Evolutionary conservation across 805 yeast species (phyloP), one percentile per base, ranked within the genome.

Genomic region (Yarrowia hollandica): DNA sequence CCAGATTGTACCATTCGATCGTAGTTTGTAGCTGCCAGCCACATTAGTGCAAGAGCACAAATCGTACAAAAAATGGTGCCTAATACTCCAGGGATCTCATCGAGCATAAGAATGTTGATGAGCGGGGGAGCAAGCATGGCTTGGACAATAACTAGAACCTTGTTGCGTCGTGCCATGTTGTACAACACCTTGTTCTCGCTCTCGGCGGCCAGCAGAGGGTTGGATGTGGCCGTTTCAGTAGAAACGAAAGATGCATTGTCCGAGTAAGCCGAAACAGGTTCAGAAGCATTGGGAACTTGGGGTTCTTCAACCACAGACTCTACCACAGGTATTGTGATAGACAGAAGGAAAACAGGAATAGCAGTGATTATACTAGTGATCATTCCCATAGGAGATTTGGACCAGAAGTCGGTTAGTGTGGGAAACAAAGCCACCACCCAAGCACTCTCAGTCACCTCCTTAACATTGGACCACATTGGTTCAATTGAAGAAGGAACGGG

Each of bases 281-380:
- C 55, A 3, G 55, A 48, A 9, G 55, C 55, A 8, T 33, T 31
- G 26, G 42, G 44, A 14, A 34, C 44, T 10, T 23, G 12, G 9
- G 44, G 44, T 15, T 52, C 44, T 14, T 52, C 58, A 11, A 52
- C 58, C 14, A 52, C 44, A 34, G 44, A 30, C 74, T 60, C 50
- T 8, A 55, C 59, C 8, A 75, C 76, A 1, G 78, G 78, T 11
- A 66, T 69, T 10, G 75, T 66, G 11, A 72, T 14, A 19, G 71
- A 65, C 21, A 75, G 62, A 5, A 73, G 15, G 4, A 70, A 30
- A 3, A 68, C 60, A 1, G 72, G 61, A 6, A 77, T 75, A 5
- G 59, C 48, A 12, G 61, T 39, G 23, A 65, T n/a, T 18, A 60
- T 33, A 25, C 64, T 58, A 4, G 64, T 22, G 15, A 42, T 33